Evolutionary conservation across 495 filamentous ascomycete species (phyloP), one percentile per base, ranked within the genome.

Genomic region (Neurospora discreta): DNA sequence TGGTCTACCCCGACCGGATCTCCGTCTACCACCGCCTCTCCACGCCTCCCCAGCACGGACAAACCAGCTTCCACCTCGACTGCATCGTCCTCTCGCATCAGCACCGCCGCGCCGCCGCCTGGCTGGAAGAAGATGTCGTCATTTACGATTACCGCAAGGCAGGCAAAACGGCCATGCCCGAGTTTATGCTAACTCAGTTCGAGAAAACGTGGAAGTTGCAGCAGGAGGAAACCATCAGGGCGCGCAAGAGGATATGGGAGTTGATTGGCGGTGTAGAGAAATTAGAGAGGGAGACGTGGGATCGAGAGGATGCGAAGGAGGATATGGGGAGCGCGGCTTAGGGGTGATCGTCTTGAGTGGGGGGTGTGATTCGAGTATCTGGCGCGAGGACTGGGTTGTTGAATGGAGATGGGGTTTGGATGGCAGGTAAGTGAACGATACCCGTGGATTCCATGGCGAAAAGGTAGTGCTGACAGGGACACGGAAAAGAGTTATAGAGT

Each of bases 11-110:
- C 1, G 94, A 98, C 82, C 89, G 86, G 69, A 89, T 98, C 68
- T 92, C 93, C 0, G 91, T 95, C 9, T 94, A 94, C 77, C 95
- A 98, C 80, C 97, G 92, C 77, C 86, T 99, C 7, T 72, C 79
- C n/a, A 36, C 33, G 33, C 70, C 71, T 18, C 82, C 83, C 18
- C 68, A 74, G 13, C 73, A 75, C 3, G 73, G 71, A 3, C 73
- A 79, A 39, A 81, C 79, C 36, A 76, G 78, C 15, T 81, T 85
- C 65, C 71, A 81, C 23, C 83, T 91, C 5, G 87, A 89, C 75
- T 86, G 87, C 73, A 70, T 89, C 15, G 87, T 98, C 36, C 79
- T 97, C 16, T 96, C 92, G 6, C 94, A 99, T 81, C 83, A 87
- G 42, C 89, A 92, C 74, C 89, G 90, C 76, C 87, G 95, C 18